Conservation (phyloP, 306 rosid genomes). For the Phaseolus lunatus region DNA sequence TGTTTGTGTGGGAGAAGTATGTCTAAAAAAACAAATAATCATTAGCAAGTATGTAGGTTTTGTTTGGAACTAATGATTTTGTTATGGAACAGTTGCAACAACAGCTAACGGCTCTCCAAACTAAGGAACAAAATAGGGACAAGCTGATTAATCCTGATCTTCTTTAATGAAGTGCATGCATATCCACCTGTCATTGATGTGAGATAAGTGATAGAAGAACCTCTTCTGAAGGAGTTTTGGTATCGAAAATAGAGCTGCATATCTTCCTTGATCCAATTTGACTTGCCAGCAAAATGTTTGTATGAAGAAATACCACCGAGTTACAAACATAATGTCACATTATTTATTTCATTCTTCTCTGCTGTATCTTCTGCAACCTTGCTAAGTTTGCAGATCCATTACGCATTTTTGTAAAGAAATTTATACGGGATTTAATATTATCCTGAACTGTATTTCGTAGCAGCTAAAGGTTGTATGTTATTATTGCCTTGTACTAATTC, state of each 20-base stretch:
- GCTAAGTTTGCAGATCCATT: slow-evolving; percentile 42
- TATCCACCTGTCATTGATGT: slow-evolving; percentile 52
- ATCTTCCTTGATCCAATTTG: slow-evolving; percentile 50
- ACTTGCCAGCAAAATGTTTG: slow-evolving; percentile 46
- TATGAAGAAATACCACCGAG: not conserved
- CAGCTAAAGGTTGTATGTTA: slow-evolving; percentile 28
- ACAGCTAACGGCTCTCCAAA: slow-evolving; percentile 62
- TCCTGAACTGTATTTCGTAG: slow-evolving; percentile 19
- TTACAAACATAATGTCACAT: slow-evolving; percentile 9
- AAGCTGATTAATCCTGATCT: slow-evolving; percentile 32
- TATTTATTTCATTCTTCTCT: slow-evolving; percentile 45
- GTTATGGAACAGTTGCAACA: slow-evolving; percentile 74
- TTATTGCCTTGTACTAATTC: not conserved
- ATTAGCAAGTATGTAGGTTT: not conserved
- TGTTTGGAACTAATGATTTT: slow-evolving; percentile 14
- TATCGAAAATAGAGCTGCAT: slow-evolving; percentile 47
- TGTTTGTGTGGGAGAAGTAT: no score
- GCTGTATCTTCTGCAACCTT: slow-evolving; percentile 48
- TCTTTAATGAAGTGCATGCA: slow-evolving; percentile 49
- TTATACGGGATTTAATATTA: slow-evolving; percentile 33
- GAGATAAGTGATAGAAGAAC: not conserved
- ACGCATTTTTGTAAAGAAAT: slow-evolving; percentile 21
- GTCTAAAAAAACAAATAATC: no score
- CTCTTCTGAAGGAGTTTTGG: slow-evolving; percentile 51
- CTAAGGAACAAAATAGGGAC: slow-evolving; percentile 69